phyloP scores from a whole-genome alignment of 495 filamentous ascomycete genomes.

The Amorphotheca resinae region DNA sequence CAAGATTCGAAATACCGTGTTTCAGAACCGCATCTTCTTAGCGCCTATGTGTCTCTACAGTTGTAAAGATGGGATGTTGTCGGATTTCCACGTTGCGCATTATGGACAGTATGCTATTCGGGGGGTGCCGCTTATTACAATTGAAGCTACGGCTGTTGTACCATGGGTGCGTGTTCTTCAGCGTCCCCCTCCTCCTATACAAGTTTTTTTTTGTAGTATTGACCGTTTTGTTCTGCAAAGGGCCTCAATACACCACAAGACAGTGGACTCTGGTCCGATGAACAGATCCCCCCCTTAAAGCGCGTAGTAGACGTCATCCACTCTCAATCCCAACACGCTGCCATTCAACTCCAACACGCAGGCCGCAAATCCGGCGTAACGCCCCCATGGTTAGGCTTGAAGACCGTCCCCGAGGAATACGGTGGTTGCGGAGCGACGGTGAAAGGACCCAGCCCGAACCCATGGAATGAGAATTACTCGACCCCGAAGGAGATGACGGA shows the following conservation, averaged over 20 bases:
- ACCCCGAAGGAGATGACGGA: conserved; percentile 41
- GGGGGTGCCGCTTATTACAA: conserved; percentile 53
- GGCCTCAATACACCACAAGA: too few relatives aligned
- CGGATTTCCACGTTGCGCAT: conserved; percentile 45
- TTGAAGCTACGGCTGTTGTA: conserved; percentile 61
- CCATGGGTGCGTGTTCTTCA: too few relatives aligned
- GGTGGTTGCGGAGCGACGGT: conserved; percentile 51
- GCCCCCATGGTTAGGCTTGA: conserved; percentile 63
- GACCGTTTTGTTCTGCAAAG: too few relatives aligned
- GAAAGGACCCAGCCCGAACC: too few relatives aligned
- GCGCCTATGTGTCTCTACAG: conserved; percentile 61
- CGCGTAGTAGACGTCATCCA: conserved; percentile 59
- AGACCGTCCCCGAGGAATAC: too few relatives aligned
- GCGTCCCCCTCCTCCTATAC: too few relatives aligned
- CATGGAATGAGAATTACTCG: too few relatives aligned
- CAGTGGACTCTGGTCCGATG: conserved; percentile 74
- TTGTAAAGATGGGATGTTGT: conserved; percentile 41
- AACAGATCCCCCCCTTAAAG: conserved; percentile 50
- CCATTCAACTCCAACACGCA: conserved; percentile 65
- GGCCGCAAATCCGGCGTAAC: conserved; percentile 62
- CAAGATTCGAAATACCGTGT: too few relatives aligned
- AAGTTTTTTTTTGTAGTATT: too few relatives aligned
- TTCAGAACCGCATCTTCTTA: conserved; percentile 48
- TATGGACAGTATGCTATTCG: conserved; percentile 44
- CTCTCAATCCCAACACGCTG: conserved; percentile 55